A percentile compares a stretch with the other conserved stretches of the same genome.
These are phyloP conservation scores for Euphorbia schlechtendalii DNA, from an alignment of 441 rosid species.

Conservation along the genomic window DNA sequence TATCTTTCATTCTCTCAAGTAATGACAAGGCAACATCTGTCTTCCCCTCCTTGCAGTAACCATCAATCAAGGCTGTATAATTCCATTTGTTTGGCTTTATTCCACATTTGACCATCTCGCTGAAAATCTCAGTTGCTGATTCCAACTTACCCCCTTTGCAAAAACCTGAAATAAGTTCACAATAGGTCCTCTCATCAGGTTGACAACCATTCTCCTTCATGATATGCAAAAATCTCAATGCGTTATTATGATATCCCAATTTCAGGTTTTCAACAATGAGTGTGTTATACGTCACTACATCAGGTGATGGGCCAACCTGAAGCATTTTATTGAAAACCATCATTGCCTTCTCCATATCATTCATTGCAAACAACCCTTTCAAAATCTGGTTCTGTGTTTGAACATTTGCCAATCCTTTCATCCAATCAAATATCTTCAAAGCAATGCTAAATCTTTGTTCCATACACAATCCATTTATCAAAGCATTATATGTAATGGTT, in stretches of 20 bases:
- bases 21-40: slow-evolving; percentile 43
- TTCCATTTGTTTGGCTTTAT: slow-evolving; percentile 38
- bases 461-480: slow-evolving; percentile 40
- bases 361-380: slow-evolving; percentile 33
- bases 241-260: slow-evolving; percentile 35
- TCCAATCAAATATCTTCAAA: slow-evolving; percentile 38
- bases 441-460: slow-evolving; percentile 34
- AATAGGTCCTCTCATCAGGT: slow-evolving; percentile 58
- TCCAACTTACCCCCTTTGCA: slow-evolving; percentile 43
- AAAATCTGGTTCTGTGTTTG: slow-evolving; percentile 49
- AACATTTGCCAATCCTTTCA: slow-evolving; percentile 32
- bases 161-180: slow-evolving; percentile 53
- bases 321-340: slow-evolving; percentile 40
- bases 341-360: slow-evolving; percentile 47
- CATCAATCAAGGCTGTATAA: slow-evolving; percentile 59
- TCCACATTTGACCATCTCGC: slow-evolving; percentile 38
- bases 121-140: slow-evolving; percentile 32
- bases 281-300: slow-evolving; percentile 43
- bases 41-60: slow-evolving; percentile 48
- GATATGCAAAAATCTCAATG: slow-evolving; percentile 37
- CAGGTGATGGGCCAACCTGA: slow-evolving; percentile 41
- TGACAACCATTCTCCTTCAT: slow-evolving; percentile 37
- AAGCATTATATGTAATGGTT: slow-evolving; percentile 44
- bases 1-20: slow-evolving; percentile 42
- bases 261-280: slow-evolving; percentile 39